Base-by-base conservation (phyloP, 805 yeast genomes). In the Candida koratica region DNA sequence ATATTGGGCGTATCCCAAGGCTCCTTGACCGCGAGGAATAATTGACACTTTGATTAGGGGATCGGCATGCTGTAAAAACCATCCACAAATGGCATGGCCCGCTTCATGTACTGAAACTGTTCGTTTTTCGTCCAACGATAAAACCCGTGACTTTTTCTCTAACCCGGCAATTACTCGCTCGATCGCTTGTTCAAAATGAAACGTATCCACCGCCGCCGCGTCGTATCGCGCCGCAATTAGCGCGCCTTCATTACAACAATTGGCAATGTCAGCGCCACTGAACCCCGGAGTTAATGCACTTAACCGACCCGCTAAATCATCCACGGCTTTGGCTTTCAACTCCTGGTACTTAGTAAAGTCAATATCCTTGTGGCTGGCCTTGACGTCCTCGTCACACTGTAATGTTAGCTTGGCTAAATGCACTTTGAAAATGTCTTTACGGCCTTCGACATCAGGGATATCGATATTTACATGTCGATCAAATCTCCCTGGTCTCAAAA, bases 71-170 rank as follows among this genome's bases (percentile, higher is more conserved):
- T 79, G 75, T 53, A 88, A 69, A 55, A 69, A 86, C 97, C 96
- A 89, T 15, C 96, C 97, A 61, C 96, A 84, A 32, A 88, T 82
- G 4, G 97, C 97, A 58, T 88, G 97, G 0, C 97, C 97, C 2
- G 97, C 97, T 63, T 88, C 97, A 60, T 88, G 97, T 56, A 84
- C 88, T 0, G 96, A 96, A 33, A 88, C 96, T 20, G 84, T 76
- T 46, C 69, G 77, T 67, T 86, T 84, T 59, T 89, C 95, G 23
- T 82, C 85, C 7, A 81, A 80, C 5, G 85, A 78, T 35, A 88
- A 67, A 6, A 89, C 79, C 55, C 81, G 77, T 1, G 93, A 77
- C 55, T 85, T 85, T 61, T 83, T 82, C 57, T 88, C 96, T 30
- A 89, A 65, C n/a, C 97, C 97, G 8, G 94, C 96, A 63, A 88